Percentiles rank a stretch among this genome's conserved stretches.
Evolutionary conservation across 371 early-diverging fungal species (phyloP).

Genomic region (Lichtheimia ornata): DNA sequence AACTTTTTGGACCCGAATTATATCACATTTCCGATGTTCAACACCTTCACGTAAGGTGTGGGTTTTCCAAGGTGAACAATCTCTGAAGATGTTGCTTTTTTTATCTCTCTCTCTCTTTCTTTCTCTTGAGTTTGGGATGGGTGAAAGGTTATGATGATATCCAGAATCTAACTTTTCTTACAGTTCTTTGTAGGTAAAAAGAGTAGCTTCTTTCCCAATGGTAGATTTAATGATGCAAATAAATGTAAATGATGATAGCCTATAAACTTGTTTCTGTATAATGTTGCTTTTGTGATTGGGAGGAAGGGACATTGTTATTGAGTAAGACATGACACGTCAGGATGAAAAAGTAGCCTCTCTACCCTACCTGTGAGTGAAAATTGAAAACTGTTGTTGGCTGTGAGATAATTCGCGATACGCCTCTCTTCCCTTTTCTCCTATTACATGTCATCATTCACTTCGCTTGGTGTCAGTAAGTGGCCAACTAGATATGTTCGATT

Average conservation of each 20-base stretch:
- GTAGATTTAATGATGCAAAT: neutral
- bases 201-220: too few species aligned
- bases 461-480: slow-evolving; percentile 28
- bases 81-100: slow-evolving; percentile 14
- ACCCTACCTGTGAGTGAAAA: neutral
- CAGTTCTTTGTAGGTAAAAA: too few species aligned
- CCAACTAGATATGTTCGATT: too few species aligned
- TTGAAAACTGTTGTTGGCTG: neutral
- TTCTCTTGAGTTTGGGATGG: too few species aligned
- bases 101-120: too few species aligned
- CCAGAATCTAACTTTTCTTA: too few species aligned
- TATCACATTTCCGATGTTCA: slow-evolving; percentile 22
- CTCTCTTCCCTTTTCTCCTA: too few species aligned
- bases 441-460: slow-evolving; percentile 27
- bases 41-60: slow-evolving; percentile 15
- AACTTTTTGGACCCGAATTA: slow-evolving; percentile 26
- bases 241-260: neutral
- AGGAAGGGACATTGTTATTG: too few species aligned
- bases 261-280: neutral
- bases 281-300: too few species aligned
- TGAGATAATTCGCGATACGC: neutral
- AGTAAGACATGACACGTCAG: too few species aligned
- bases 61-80: slow-evolving; percentile 27
- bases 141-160: too few species aligned
- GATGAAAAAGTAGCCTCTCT: too few species aligned